Percentiles rank a stretch among this genome's conserved stretches.
phyloP scores from a whole-genome alignment of 495 filamentous ascomycete species.

The Hypomontagnella monticulosa region DNA sequence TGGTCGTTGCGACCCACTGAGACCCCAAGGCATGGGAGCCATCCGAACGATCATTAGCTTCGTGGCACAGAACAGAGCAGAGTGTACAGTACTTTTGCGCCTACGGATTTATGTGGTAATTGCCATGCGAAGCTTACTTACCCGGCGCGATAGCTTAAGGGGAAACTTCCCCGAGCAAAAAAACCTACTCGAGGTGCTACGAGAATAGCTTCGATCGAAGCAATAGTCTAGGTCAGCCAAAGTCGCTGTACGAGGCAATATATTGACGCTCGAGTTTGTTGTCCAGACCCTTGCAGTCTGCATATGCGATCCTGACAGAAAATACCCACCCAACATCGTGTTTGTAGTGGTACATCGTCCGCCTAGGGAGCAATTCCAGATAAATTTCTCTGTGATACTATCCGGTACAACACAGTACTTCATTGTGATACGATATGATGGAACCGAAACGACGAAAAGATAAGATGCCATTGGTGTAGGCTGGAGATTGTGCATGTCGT shows the following conservation, averaged over 20 bases:
- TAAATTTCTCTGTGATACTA: neutral
- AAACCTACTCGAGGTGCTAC: too few species aligned
- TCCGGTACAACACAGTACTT: slow-evolving; percentile 16
- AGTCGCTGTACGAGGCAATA: slow-evolving; percentile 20
- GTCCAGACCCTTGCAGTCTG: slow-evolving; percentile 7
- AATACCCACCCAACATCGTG: slow-evolving; percentile 1
- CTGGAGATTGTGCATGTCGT: slow-evolving; percentile 22
- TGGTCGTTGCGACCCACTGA: neutral
- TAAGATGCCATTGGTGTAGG: slow-evolving; percentile 17
- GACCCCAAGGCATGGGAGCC: neutral
- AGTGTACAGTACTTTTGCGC: too few species aligned
- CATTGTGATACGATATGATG: slow-evolving; percentile 6
- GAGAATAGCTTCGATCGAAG: neutral
- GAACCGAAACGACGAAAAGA: neutral
- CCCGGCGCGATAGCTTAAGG: too few species aligned
- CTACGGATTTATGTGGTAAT: too few species aligned
- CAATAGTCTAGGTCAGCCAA: slow-evolving; percentile 15
- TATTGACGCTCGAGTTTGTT: slow-evolving; percentile 13
- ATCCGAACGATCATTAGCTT: neutral
- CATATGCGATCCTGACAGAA: slow-evolving; percentile 4
- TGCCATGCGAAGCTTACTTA: too few species aligned
- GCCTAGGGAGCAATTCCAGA: neutral
- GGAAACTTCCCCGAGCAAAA: too few species aligned
- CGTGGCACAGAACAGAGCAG: too few species aligned
- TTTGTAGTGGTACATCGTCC: slow-evolving; percentile 2